Base-by-base conservation (phyloP, 768 basidiomycete species). In the Suillus subaureus region DNA sequence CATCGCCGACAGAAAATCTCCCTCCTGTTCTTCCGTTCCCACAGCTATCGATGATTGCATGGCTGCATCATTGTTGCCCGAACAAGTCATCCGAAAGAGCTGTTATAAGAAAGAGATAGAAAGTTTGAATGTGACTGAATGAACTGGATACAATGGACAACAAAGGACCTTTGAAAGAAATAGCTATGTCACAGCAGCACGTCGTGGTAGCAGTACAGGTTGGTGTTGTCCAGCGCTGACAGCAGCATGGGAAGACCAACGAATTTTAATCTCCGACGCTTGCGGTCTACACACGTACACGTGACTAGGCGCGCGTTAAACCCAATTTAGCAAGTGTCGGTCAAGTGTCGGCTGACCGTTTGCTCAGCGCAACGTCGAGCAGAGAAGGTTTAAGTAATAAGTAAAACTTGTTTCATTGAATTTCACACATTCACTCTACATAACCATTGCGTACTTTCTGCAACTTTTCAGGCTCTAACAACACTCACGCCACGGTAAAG, bases 141-240 rank as follows among this genome's bases (percentile, higher is more conserved):
- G 62, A 35, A 9, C 37, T 55, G 55, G 21, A 28, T 31, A 21
- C 28, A 61, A 37, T 58, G 39, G 23, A 42, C 18, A 60, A 60
- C 58, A 60, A 40, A 42, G 40, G 40, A 31, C 26, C 58, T 42
- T 60, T 42, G 40, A 60, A 42, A 60, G 26, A 37, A 28, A 60
- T 11, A 58, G 8, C 39, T 58, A 58, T 58, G 23, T 26, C 57
- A 58, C 57, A 58, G 28, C 7, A 60, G 70, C 61, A 67, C 57
- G 74, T 73, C 66, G 75, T 72, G 74, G 75, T 75, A 68, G 66
- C 52, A 67, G 57, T 62, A 61, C 69, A 71, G 69, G 74, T 68
- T 64, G 40, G 66, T 61, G 47, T 49, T 57, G 63, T 55, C 64
- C 66, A 67, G 67, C 62, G 58, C 40, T 60, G 58, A 31, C 58